phyloP scores from a whole-genome alignment of 2,329 filamentous ascomycete genomes.

The Colletotrichum australisinense region DNA sequence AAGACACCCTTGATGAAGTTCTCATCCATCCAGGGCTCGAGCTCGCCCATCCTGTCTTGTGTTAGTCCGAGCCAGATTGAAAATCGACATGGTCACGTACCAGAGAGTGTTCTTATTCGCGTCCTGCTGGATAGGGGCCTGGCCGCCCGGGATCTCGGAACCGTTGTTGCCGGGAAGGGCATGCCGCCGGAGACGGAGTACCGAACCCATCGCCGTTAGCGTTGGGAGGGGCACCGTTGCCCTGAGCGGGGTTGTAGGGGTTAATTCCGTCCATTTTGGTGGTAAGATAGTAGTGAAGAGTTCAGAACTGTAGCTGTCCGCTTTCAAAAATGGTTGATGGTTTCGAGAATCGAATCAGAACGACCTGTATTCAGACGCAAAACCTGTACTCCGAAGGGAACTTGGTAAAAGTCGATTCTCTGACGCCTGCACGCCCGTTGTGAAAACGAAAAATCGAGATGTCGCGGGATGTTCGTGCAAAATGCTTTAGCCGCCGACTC shows the following conservation, averaged over 20 bases:
- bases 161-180: conserved; percentile 47
- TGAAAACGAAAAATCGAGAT: conserved; percentile 37
- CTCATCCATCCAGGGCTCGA: conserved; percentile 99
- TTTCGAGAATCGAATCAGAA: conserved; percentile 45
- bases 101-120: conserved; percentile 69
- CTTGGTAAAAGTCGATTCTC: conserved; percentile 48
- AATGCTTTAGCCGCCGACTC: conserved; percentile 35
- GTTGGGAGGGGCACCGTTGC: conserved; percentile 49
- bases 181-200: conserved; percentile 45
- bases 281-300: conserved; percentile 3
- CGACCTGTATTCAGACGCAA: conserved; percentile 50
- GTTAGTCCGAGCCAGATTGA: conserved; percentile 19
- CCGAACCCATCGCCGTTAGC: conserved; percentile 50
- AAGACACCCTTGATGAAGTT: conserved; percentile 97
- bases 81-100: conserved; percentile 47
- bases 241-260: conserved; percentile 44
- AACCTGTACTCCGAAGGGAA: conserved; percentile 51
- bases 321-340: conserved; percentile 33
- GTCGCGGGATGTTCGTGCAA: conserved; percentile 32
- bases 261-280: conserved; percentile 47
- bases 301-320: background rate
- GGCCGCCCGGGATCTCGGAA: conserved; percentile 42
- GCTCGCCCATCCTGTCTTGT: conserved; percentile 89
- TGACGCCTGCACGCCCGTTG: conserved; percentile 54
- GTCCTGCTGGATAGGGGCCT: conserved; percentile 49